These are phyloP conservation scores for Giardia muris DNA, from an alignment of 208 protist species.

Conservation along the genomic window DNA sequence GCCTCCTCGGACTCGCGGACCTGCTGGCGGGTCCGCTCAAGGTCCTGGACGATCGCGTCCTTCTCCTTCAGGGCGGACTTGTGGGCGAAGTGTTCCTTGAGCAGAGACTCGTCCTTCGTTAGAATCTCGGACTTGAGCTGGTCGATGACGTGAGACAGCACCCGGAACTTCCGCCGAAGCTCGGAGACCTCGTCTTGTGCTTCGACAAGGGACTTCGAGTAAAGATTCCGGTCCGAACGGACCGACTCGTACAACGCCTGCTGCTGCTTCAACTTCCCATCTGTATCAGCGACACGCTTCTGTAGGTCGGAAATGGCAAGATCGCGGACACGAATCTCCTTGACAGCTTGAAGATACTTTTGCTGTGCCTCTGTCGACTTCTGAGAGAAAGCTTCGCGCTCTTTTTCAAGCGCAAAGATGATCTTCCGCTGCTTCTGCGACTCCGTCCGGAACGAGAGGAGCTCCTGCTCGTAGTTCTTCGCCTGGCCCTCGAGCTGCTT, in stretches of 20 bases:
- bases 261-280: constrained; percentile 79
- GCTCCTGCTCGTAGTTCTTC: constrained; percentile 27
- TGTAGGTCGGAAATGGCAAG: constrained; percentile 61
- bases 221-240: constrained; percentile 73
- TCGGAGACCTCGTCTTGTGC: constrained; percentile 72
- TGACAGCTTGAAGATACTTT: constrained; percentile 55
- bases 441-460: constrained; percentile 60
- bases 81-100: constrained; percentile 51
- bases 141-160: constrained; percentile 74
- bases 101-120: constrained; percentile 66
- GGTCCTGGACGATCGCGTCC: constrained; percentile 49
- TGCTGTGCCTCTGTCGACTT: constrained; percentile 49
- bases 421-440: constrained; percentile 64
- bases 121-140: constrained; percentile 78
- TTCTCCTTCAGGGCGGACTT: constrained; percentile 51
- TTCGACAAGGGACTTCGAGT: constrained; percentile 78
- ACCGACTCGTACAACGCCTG: constrained; percentile 80
- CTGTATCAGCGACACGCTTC: constrained; percentile 59
- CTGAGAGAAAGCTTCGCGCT: constrained; percentile 56
- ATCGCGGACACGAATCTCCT: constrained; percentile 65
- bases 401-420: constrained; percentile 60
- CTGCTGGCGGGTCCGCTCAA: constrained; percentile 59
- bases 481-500: background rate
- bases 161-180: constrained; percentile 68
- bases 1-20: constrained; percentile 43